phyloP scores from a whole-genome alignment of 768 basidiomycete genomes.

The Naganishia onofrii region DNA sequence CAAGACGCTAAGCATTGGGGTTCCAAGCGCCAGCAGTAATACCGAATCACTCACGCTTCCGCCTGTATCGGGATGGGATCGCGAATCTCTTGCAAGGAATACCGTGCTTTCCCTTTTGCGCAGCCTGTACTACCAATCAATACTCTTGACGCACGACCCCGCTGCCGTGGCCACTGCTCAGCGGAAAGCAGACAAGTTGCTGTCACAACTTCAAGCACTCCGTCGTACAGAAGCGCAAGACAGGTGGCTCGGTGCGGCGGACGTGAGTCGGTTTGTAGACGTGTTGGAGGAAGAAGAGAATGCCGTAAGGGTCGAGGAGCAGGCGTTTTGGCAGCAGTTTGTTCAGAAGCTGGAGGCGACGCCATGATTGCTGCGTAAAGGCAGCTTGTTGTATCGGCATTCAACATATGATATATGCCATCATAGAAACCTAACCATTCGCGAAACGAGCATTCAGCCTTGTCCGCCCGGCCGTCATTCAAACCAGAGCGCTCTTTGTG shows the following conservation, averaged over 20 bases:
- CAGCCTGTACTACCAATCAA: conserved; percentile 34
- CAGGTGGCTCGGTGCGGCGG: conserved; percentile 31
- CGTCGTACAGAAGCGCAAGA: conserved; percentile 17
- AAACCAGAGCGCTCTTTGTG: too few species aligned
- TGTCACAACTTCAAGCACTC: conserved; percentile 16
- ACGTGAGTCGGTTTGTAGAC: conserved; percentile 39
- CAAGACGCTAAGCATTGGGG: conserved; percentile 24
- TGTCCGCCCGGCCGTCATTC: too few species aligned
- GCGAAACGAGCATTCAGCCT: too few species aligned
- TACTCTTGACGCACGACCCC: background rate
- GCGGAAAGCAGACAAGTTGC: conserved; percentile 29
- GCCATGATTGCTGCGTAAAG: background rate
- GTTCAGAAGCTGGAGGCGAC: conserved; percentile 23
- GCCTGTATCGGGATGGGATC: conserved; percentile 45
- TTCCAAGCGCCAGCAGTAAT: conserved; percentile 17
- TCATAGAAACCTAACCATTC: background rate
- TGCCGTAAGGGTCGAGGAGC: conserved; percentile 34
- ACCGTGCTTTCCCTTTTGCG: conserved; percentile 38
- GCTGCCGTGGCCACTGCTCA: conserved; percentile 10
- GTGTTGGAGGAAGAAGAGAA: conserved; percentile 45
- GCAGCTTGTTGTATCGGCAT: background rate
- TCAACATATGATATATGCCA: background rate
- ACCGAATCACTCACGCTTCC: conserved; percentile 29
- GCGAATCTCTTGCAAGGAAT: conserved; percentile 37
- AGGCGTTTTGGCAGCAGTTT: conserved; percentile 37